Base-by-base conservation (phyloP, 1,139 yeast genomes). In the Kodamaea fungicola region DNA sequence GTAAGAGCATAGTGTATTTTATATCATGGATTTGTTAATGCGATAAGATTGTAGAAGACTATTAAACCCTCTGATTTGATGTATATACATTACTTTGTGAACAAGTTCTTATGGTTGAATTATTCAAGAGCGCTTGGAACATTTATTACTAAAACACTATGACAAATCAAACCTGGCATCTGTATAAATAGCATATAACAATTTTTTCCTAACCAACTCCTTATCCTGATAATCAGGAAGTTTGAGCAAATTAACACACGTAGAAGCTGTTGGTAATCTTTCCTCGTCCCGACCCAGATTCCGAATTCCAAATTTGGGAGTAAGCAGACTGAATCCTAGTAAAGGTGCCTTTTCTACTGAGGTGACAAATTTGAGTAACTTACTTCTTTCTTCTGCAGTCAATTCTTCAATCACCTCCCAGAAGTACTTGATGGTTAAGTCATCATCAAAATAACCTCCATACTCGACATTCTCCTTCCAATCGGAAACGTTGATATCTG, bases 341-440 rank as follows among this genome's bases (percentile, higher is more conserved):
- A 92, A 65, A 1, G 99, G 98, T 0, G 96, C 96, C 44, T 92
- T 74, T 1, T 96, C 81, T 1, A 88, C 95, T 0, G 96, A 85
- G 0, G 97, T 92, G 19, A 87, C 96, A 64, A 89, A 92, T 54
- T 86, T 84, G 28, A 90, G 62, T 41, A 92, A 73, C 43, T 76
- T 74, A 23, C 76, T 68, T 46, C 79, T 67, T 42, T 88, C 87
- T 12, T 72, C 74, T 2, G 76, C 67, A 2, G 70, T 56, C 71
- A 89, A 77, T 41, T 86, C 96, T 13, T 66, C 67, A 5, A 92
- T 68, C 6, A 88, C 79, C 42, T 82, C 80, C 94, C 96, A 90
- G 52, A 92, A 79, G 44, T 76, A 64, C 12, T 45, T 43, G 10
- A 92, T 67, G 0, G 88, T 83, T 10, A 57, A 42, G 53, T 83